Percentiles rank a stretch among this genome's conserved stretches.
phyloP scores from a whole-genome alignment of 1,284 basidiomycete species.

The Salmacisia buchloeana region DNA sequence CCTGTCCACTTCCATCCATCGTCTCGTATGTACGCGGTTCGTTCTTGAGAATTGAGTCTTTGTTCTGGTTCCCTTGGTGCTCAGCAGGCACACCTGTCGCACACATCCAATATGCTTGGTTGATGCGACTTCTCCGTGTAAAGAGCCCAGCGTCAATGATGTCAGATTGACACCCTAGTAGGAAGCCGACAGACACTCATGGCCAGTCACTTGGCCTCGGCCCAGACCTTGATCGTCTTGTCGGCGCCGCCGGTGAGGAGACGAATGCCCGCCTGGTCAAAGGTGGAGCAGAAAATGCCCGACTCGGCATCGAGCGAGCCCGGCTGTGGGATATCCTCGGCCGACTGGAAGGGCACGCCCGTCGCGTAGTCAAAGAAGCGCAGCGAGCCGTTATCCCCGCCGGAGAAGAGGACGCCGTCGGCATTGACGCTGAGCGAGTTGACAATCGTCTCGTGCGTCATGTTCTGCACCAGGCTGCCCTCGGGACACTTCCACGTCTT shows the following conservation, averaged over 20 bases:
- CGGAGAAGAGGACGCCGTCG: constrained; percentile 94
- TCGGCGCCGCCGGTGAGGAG: constrained; percentile 91
- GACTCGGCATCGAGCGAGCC: constrained; percentile 95
- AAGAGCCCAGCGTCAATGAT: too few relatives aligned
- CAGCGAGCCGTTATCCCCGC: constrained; percentile 51
- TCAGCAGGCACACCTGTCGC: too few relatives aligned
- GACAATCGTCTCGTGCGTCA: constrained; percentile 92
- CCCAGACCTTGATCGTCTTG: constrained; percentile 59
- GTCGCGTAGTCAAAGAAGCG: constrained; percentile 70
- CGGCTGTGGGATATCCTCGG: constrained; percentile 91
- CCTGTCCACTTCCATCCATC: too few relatives aligned
- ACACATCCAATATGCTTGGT: too few relatives aligned
- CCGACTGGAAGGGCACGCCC: constrained; percentile 86
- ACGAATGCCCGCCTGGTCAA: constrained; percentile 88
- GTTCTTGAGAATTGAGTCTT: too few relatives aligned
- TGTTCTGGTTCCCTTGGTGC: too few relatives aligned
- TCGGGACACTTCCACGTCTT: constrained; percentile 99
- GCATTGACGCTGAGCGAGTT: constrained; percentile 90
- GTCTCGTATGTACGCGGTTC: too few relatives aligned
- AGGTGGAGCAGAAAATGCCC: constrained; percentile 82
- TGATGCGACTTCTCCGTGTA: too few relatives aligned
- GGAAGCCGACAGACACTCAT: too few relatives aligned
- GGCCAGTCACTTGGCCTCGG: constrained; percentile 5
- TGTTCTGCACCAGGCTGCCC: constrained; percentile 89
- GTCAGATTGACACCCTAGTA: too few relatives aligned